Base-by-base conservation (phyloP, 2,329 filamentous ascomycete species). In the Triangularia setosa region DNA sequence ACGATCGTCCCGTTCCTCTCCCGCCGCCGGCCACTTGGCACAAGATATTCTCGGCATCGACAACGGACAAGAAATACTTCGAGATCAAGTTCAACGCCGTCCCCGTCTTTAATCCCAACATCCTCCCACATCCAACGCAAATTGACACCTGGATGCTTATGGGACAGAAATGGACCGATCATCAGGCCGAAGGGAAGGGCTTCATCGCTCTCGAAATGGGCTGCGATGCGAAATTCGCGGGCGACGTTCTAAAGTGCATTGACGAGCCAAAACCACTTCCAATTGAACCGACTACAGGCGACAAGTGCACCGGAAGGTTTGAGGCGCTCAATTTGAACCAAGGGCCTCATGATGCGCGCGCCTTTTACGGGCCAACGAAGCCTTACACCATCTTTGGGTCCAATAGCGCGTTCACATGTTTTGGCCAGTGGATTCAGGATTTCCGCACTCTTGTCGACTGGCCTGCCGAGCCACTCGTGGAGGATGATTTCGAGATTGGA, bases 311-410 rank as follows among this genome's bases (percentile, higher is more conserved):
- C 4, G 80, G 77, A 1, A 75, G 82, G 2, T 65, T 83, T 5
- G 73, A 71, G 0, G 77, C 75, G 63, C 75, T 84, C 55, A 73
- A 70, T 30, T 68, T 80, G 62, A 82, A 79, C 65, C 71, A 80
- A 18, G 86, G 86, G 0, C 84, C 85, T 0, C 84, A 85, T 67
- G 86, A 88, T 69, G 84, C 84, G 0, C 79, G 85, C 4, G 80
- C 85, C 9, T 85, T 87, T 68, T 82, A 81, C 64, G 84, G 83
- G 0, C 85, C 84, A 0, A 71, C 78, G 0, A 73, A 69, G 1
- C 82, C 84, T 0, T 84, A 82, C 62, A 76, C 80, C 1, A 73
- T 84, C 4, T 88, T 81, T 63, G 85, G 85, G 1, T 85, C 83
- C 8, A 85, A 86, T 67, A 85, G 84, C 0, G 64, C 69, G 0